These are phyloP conservation scores for Dactylellina haptotyla DNA, from an alignment of 2,329 filamentous ascomycete species.

Conservation along the genomic window DNA sequence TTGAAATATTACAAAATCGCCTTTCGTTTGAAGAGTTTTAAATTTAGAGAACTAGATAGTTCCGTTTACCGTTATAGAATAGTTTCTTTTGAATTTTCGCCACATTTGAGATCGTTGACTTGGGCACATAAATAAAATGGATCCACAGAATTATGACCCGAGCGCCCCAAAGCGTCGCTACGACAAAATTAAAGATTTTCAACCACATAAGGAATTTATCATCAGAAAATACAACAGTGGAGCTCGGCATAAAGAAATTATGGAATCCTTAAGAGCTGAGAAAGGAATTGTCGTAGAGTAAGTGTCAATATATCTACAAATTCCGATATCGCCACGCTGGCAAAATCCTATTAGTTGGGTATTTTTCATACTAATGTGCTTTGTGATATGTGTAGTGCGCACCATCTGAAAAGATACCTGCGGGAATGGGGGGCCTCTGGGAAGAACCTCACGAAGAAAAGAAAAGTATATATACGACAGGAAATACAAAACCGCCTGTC, in stretches of 20 bases:
- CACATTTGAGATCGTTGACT: too few species aligned
- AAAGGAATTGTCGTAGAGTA: constrained; percentile 17
- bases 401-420: constrained; percentile 12
- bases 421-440: constrained; percentile 5
- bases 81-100: too few species aligned
- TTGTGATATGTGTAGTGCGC: neutral
- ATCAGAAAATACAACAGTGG: constrained; percentile 10
- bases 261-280: constrained; percentile 7
- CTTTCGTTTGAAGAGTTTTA: too few species aligned
- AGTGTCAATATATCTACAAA: neutral
- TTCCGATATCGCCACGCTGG: too few species aligned
- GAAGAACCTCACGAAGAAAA: constrained; percentile 3
- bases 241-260: constrained; percentile 7
- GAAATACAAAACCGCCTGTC: constrained; percentile 1
- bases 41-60: too few species aligned
- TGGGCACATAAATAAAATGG: neutral
- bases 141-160: constrained; percentile 2
- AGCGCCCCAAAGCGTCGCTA: constrained; percentile 4
- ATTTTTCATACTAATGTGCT: too few species aligned
- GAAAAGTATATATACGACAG: constrained; percentile 5
- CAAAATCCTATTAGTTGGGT: too few species aligned
- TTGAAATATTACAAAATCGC: too few species aligned
- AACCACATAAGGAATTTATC: constrained; percentile 12
- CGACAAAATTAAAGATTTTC: constrained; percentile 12
- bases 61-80: too few species aligned